Conservation (phyloP, 2,329 filamentous ascomycete species). For the Xylaria sp. region DNA sequence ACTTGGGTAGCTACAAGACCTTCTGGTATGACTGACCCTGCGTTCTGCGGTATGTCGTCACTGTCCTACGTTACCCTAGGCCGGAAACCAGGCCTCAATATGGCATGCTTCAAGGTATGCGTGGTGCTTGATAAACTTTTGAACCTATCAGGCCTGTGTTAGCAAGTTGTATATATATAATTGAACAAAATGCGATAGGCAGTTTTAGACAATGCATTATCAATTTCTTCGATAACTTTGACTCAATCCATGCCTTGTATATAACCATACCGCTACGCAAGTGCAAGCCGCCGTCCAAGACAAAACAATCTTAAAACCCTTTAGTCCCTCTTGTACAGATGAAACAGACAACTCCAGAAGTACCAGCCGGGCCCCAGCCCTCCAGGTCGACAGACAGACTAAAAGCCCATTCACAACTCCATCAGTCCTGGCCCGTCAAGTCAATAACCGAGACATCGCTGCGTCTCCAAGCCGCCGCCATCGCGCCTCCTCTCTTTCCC, state of each 20-base stretch:
- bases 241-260: too few species aligned
- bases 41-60: not conserved
- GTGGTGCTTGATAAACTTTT: not conserved
- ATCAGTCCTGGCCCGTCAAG: constrained; percentile 34
- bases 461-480: constrained; percentile 30
- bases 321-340: too few species aligned
- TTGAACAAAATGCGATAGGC: not conserved
- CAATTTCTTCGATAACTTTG: not conserved
- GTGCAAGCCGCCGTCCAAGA: not conserved
- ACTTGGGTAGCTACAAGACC: not conserved
- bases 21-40: not conserved
- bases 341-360: too few species aligned
- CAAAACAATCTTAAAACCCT: not conserved
- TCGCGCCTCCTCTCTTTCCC: not conserved
- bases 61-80: not conserved
- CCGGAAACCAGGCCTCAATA: not conserved
- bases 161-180: not conserved
- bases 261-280: not conserved
- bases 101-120: not conserved
- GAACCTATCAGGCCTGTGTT: not conserved
- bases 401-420: not conserved
- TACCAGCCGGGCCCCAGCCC: too few species aligned
- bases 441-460: constrained; percentile 38
- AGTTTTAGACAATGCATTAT: not conserved
- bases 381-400: too few species aligned